These are phyloP conservation scores for Metschnikowia lunata DNA, from an alignment of 805 yeast species.

Conservation along the genomic window DNA sequence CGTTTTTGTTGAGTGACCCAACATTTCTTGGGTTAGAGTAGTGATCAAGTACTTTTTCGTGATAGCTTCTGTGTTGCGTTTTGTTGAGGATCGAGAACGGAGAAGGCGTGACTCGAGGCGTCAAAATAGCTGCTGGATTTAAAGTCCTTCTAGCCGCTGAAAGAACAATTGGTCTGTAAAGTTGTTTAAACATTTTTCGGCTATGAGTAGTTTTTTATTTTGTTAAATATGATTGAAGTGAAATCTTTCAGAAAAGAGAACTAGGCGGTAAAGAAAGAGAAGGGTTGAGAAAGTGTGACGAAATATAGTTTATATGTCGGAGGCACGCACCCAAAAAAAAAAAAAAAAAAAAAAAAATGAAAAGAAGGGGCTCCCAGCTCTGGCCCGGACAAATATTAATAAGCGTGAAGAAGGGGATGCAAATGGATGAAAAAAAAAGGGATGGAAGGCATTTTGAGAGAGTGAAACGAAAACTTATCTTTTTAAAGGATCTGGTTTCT, in stretches of 20 bases:
- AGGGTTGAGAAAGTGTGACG: constrained; percentile 3
- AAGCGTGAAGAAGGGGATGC: not conserved
- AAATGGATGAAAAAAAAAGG: not conserved
- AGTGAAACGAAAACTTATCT: not conserved
- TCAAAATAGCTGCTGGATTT: constrained; percentile 5
- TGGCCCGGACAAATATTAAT: not conserved
- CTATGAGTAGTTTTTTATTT: not conserved
- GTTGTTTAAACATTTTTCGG: constrained; percentile 17
- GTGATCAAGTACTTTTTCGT: constrained; percentile 92
- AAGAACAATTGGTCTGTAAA: constrained; percentile 11
- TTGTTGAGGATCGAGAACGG: not conserved
- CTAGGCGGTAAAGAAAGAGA: not conserved
- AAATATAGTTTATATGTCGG: not conserved
- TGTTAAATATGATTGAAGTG: not conserved
- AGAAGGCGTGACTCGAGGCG: constrained; percentile 6
- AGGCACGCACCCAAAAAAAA: not conserved
- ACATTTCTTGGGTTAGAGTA: constrained; percentile 96
- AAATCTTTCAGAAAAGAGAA: not conserved
- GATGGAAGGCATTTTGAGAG: not conserved
- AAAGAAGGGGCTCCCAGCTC: not conserved
- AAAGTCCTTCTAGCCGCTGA: constrained; percentile 8
- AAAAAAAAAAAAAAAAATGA: too few relatives aligned
- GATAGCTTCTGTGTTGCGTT: constrained; percentile 47
- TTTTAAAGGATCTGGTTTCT: too few relatives aligned
- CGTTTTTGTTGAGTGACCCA: constrained; percentile 80